A percentile compares a stretch with the other conserved stretches of the same genome.
Conservation (phyloP, 495 filamentous ascomycete species). For the Penicillium bialowiezense region DNA sequence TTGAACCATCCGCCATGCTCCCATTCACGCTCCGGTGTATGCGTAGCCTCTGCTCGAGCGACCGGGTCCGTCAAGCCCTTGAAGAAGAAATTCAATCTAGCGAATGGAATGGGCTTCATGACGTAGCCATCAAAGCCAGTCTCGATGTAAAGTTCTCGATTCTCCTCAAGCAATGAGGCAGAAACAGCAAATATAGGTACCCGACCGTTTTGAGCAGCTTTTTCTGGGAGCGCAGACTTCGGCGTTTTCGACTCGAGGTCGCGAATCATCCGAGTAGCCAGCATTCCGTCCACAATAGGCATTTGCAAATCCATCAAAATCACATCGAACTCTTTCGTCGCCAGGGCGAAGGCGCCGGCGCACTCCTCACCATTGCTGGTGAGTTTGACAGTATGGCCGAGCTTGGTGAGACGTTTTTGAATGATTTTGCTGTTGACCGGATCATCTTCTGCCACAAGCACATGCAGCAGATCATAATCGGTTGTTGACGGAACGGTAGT, state of each 20-base stretch:
- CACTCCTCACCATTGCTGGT: slow-evolving; percentile 90
- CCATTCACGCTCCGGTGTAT: slow-evolving; percentile 59
- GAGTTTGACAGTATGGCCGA: slow-evolving; percentile 68
- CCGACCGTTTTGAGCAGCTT: slow-evolving; percentile 48
- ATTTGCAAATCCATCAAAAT: slow-evolving; percentile 94
- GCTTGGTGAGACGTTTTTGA: slow-evolving; percentile 76
- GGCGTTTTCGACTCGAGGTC: slow-evolving; percentile 60
- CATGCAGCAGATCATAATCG: slow-evolving; percentile 42
- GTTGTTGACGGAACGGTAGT: slow-evolving; percentile 9
- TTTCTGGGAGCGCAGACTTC: slow-evolving; percentile 38
- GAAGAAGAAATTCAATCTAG: slow-evolving; percentile 58
- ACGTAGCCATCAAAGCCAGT: slow-evolving; percentile 92
- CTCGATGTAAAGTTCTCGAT: slow-evolving; percentile 67
- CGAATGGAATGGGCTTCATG: slow-evolving; percentile 72
- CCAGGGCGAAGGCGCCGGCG: slow-evolving; percentile 62
- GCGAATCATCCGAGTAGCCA: slow-evolving; percentile 80
- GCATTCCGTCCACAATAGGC: slow-evolving; percentile 88
- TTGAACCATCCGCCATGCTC: slow-evolving; percentile 69
- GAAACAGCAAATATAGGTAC: slow-evolving; percentile 90
- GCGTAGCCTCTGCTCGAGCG: slow-evolving; percentile 47
- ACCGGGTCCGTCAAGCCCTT: slow-evolving; percentile 51
- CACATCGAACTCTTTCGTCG: slow-evolving; percentile 66
- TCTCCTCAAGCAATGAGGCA: slow-evolving; percentile 73
- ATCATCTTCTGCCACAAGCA: slow-evolving; percentile 90
- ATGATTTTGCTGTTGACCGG: slow-evolving; percentile 89